Conservation (phyloP, 768 basidiomycete species). For the Leccinum fibrillosum region DNA sequence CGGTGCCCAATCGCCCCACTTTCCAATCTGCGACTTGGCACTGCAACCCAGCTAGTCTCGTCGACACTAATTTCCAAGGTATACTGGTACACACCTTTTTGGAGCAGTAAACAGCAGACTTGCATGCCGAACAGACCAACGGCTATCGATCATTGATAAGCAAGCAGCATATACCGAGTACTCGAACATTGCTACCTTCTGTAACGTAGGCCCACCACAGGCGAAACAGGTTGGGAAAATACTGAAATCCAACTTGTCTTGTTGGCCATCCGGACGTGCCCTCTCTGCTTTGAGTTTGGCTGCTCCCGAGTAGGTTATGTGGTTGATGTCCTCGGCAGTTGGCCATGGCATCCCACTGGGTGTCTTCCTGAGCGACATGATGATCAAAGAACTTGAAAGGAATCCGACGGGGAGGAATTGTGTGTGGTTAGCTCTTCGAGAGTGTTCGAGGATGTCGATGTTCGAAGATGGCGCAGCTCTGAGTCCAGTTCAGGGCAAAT, state of each 20-base stretch:
- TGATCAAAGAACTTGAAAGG: neutral
- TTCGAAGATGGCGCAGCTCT: neutral
- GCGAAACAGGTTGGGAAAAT: conserved; percentile 21
- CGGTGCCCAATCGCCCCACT: conserved; percentile 22
- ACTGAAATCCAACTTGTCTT: conserved; percentile 28
- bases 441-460: neutral
- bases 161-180: neutral
- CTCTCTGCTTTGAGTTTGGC: conserved; percentile 26
- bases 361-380: conserved; percentile 15
- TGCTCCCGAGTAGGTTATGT: conserved; percentile 27
- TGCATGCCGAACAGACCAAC: conserved; percentile 29
- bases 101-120: conserved; percentile 30
- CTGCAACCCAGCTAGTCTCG: conserved; percentile 14
- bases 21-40: conserved; percentile 39
- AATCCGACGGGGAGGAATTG: neutral
- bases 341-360: conserved; percentile 13
- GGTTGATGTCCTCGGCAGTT: conserved; percentile 25
- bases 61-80: neutral
- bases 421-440: neutral
- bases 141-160: conserved; percentile 16
- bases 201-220: conserved; percentile 15
- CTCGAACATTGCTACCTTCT: conserved; percentile 18
- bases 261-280: conserved; percentile 26
- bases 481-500: neutral
- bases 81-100: conserved; percentile 17